phyloP scores from a whole-genome alignment of 495 filamentous ascomycete genomes.

The Aspergillus sclerotioniger region DNA sequence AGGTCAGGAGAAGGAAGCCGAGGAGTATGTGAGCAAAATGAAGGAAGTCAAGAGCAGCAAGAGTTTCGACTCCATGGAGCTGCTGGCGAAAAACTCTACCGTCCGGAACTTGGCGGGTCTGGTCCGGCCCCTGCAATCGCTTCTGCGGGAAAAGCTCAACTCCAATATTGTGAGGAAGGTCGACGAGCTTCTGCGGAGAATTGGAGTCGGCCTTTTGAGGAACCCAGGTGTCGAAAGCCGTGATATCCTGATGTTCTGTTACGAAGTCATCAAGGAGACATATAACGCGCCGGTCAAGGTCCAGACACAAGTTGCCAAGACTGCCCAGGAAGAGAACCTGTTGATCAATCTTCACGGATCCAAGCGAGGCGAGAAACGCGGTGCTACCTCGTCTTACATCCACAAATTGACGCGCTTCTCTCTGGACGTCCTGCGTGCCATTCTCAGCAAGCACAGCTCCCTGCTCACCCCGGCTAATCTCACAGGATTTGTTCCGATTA shows the following conservation, averaged over 20 bases:
- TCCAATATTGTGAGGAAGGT: constrained; percentile 78
- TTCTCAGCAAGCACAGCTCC: constrained; percentile 75
- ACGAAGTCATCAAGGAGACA: constrained; percentile 84
- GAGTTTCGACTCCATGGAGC: constrained; percentile 95
- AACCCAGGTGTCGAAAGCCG: constrained; percentile 74
- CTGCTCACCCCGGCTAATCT: constrained; percentile 77
- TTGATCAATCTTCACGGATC: constrained; percentile 71
- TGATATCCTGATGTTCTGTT: constrained; percentile 86
- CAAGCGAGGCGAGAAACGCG: constrained; percentile 60
- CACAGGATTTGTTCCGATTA: constrained; percentile 78
- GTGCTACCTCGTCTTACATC: constrained; percentile 68
- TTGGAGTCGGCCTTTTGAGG: constrained; percentile 74
- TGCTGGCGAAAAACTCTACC: constrained; percentile 77
- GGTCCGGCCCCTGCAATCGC: constrained; percentile 68
- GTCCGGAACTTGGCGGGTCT: constrained; percentile 70
- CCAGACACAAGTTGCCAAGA: constrained; percentile 41
- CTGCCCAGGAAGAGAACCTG: constrained; percentile 66
- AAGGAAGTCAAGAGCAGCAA: constrained; percentile 97
- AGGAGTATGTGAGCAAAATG: constrained; percentile 92
- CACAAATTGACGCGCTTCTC: constrained; percentile 86
- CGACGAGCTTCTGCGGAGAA: constrained; percentile 82
- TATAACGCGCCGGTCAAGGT: constrained; percentile 53
- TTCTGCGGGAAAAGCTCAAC: constrained; percentile 80
- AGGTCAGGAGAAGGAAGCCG: constrained; percentile 96
- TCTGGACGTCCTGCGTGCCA: constrained; percentile 76